A percentile compares a stretch with the other conserved stretches of the same genome.
phyloP scores from a whole-genome alignment of 352 stramenopile species.

The Phytophthora tentaculata region DNA sequence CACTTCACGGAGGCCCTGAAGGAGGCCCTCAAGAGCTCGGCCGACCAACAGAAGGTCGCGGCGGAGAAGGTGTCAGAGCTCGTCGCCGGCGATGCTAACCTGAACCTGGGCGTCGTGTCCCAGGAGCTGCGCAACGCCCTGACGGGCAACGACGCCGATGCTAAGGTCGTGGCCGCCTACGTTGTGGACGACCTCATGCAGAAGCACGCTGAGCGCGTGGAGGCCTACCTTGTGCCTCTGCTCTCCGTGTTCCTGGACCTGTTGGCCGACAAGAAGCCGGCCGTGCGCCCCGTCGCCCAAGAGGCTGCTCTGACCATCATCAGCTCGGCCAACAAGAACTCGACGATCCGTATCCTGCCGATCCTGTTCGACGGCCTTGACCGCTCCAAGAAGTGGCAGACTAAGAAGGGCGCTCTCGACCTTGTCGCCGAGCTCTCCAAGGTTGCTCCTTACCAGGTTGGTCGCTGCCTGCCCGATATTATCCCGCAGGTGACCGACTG shows the following conservation, averaged over 20 bases:
- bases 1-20: constrained; percentile 88
- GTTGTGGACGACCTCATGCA: constrained; percentile 87
- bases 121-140: constrained; percentile 72
- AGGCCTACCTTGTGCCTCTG: constrained; percentile 80
- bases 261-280: constrained; percentile 86
- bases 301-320: constrained; percentile 86
- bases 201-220: constrained; percentile 83
- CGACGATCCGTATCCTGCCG: constrained; percentile 86
- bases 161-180: constrained; percentile 75
- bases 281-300: constrained; percentile 68
- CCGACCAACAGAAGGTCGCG: constrained; percentile 81
- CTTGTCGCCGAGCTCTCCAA: constrained; percentile 93
- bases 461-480: constrained; percentile 95
- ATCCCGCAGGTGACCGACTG: constrained; percentile 97
- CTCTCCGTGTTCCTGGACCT: constrained; percentile 77
- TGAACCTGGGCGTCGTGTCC: constrained; percentile 77
- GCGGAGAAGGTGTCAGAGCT: constrained; percentile 89
- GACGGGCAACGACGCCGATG: constrained; percentile 57
- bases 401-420: constrained; percentile 96
- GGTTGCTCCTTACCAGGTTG: constrained; percentile 94
- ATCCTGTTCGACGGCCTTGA: constrained; percentile 92
- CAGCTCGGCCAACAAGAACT: constrained; percentile 88
- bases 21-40: constrained; percentile 73
- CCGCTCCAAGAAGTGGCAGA: constrained; percentile 95
- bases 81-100: constrained; percentile 68